Evolutionary conservation across 208 protist species (phyloP).

Genomic region (Crithidia brevicula): DNA sequence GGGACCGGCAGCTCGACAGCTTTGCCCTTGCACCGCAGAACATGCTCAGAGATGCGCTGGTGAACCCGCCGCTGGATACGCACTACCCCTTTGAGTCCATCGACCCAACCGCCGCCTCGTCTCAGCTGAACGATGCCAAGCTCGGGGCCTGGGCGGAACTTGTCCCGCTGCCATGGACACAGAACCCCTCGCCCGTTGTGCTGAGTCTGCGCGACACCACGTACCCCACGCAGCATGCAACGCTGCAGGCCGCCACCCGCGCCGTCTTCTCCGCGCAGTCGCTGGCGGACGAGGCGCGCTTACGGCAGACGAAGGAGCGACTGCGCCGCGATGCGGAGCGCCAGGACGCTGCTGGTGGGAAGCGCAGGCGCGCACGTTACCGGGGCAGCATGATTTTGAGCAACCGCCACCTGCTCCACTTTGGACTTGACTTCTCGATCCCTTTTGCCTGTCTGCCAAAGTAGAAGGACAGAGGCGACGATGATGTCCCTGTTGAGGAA

Average conservation of each 20-base stretch:
- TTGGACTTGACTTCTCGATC: constrained; percentile 77
- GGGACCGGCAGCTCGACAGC: constrained; percentile 50
- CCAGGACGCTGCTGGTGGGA: constrained; percentile 22
- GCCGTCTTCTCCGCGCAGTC: constrained; percentile 49
- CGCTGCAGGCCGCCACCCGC: constrained; percentile 39
- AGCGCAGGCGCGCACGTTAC: constrained; percentile 13
- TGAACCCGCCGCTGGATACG: constrained; percentile 25
- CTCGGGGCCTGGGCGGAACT: constrained; percentile 25
- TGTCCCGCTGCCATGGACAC: constrained; percentile 70
- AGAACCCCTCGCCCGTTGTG: constrained; percentile 65
- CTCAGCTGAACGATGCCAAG: not conserved
- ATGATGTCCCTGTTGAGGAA: no score
- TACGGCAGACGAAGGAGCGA: constrained; percentile 33
- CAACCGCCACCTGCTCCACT: constrained; percentile 87
- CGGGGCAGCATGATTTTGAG: constrained; percentile 32
- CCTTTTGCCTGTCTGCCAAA: constrained; percentile 41
- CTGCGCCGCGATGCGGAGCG: constrained; percentile 30
- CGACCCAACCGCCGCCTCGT: not conserved
- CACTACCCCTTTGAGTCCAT: constrained; percentile 26
- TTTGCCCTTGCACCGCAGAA: constrained; percentile 38
- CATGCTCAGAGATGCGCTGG: constrained; percentile 41
- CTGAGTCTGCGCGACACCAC: constrained; percentile 53
- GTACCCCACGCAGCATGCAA: constrained; percentile 49
- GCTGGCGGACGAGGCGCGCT: constrained; percentile 39
- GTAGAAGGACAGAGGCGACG: not conserved